Evolutionary conservation across 2,329 filamentous ascomycete species (phyloP), one percentile per base, ranked within the genome.

Genomic region (Neofusicoccum ribis): DNA sequence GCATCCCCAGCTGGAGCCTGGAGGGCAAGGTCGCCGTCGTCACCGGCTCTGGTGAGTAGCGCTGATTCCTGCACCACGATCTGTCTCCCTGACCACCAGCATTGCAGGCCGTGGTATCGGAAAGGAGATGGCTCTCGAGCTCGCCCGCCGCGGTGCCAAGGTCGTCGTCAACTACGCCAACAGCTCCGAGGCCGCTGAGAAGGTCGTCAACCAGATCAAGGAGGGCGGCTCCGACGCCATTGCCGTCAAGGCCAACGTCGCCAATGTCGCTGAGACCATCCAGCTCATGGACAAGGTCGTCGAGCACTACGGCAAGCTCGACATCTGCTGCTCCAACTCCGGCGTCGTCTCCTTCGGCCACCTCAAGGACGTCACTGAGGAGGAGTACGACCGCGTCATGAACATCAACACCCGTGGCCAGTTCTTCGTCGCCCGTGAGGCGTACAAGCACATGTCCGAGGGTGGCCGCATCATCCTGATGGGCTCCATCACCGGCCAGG

Each of bases 271-370:
- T 66, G 82, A 91, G 77, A 91, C 88, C 69, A 82, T 84, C 63
- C 77, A 78, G 66, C 80, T 91, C 70, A 90, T 91, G 80, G 82
- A 85, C 65, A 77, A 89, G 73, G 88, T 88, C 63, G 81, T 88
- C 68, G 79, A 80, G 70, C 81, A 85, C 76, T 91, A 88, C 73
- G 88, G 64, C 76, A 84, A 86, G 76, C 82, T 91, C 72, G 82
- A 91, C 79, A 89, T 91, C 70, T 88, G 89, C 72, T 87, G 86
- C 82, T 89, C 86, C 73, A 91, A 91, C 83, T 87, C 85, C 51
- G 88, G 84, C 69, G 84, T 84, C 63, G 82, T 84, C 41, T 81
- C 79, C 50, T 84, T 84, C 73, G 82, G 82, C 66, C 82, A 84
- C 75, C 74, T 84, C 70, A 82, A 83, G 75, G 82, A 84, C 66